These are phyloP conservation scores for Leonotis leonurus DNA, from an alignment of 257 asterid species.

Conservation along the genomic window DNA sequence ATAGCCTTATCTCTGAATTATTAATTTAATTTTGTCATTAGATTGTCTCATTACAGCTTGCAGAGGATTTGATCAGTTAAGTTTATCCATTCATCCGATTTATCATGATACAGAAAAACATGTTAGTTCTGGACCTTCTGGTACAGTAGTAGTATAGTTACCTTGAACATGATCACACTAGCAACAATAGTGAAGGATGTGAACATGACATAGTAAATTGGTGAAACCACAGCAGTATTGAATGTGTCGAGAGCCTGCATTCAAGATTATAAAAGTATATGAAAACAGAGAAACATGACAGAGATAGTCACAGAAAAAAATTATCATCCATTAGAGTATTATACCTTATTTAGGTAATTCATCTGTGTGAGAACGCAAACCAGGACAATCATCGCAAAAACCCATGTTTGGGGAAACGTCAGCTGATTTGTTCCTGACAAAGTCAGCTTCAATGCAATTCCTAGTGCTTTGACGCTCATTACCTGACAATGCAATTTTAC, in stretches of 20 bases:
- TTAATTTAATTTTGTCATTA: background rate
- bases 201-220: constrained; percentile 95
- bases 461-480: constrained; percentile 93
- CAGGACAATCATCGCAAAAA: constrained; percentile 58
- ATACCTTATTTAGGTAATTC: constrained; percentile 89
- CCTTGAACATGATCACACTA: constrained; percentile 99
- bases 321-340: background rate
- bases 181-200: constrained; percentile 91
- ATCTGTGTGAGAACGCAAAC: constrained; percentile 80
- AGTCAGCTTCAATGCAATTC: constrained; percentile 92
- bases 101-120: background rate
- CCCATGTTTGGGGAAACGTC: constrained; percentile 89
- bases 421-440: constrained; percentile 87
- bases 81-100: background rate
- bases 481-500: constrained; percentile 45
- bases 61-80: background rate
- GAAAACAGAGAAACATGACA: constrained; percentile 8
- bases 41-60: background rate
- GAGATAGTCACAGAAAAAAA: background rate
- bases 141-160: constrained; percentile 25
- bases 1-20: background rate
- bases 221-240: constrained; percentile 97
- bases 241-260: constrained; percentile 97
- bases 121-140: background rate
- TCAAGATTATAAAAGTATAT: constrained; percentile 16